Evolutionary conservation across 345 rosid genomes (phyloP).

Genomic region (Hirschfeldia incana): DNA sequence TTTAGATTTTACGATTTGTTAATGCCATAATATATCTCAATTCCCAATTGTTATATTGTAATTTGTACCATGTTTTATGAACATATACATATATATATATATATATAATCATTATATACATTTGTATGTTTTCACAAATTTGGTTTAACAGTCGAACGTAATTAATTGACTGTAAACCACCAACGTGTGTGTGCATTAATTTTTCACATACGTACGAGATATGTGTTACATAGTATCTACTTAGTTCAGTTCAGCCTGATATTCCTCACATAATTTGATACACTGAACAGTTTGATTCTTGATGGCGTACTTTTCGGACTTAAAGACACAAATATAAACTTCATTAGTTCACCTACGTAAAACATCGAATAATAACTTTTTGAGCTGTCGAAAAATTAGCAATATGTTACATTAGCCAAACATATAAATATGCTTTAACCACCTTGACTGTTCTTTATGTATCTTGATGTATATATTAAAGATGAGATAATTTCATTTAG

Average conservation of each 20-base stretch:
- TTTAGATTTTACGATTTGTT: too few species aligned
- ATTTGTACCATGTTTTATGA: neutral
- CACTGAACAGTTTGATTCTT: neutral
- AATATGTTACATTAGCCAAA: constrained; percentile 20
- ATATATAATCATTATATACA: neutral
- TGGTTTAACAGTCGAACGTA: too few species aligned
- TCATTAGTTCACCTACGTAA: neutral
- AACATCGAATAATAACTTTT: constrained; percentile 26
- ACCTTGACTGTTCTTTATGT: constrained; percentile 21
- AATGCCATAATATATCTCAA: too few species aligned
- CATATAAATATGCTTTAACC: constrained; percentile 28
- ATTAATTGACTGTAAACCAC: neutral
- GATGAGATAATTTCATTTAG: too few species aligned
- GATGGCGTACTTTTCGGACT: neutral
- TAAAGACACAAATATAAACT: neutral
- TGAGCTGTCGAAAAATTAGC: constrained; percentile 21
- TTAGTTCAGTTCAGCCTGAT: neutral
- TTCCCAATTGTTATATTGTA: neutral
- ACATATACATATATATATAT: neutral
- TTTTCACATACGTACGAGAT: constrained; percentile 1
- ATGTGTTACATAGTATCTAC: neutral
- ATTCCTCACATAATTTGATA: neutral
- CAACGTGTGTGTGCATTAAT: neutral
- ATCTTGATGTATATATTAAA: constrained; percentile 13
- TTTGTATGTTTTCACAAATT: neutral